Percentiles rank a stretch among this genome's conserved stretches.
Conservation (phyloP, 2,329 filamentous ascomycete genomes). For the Monilinia fructigena region DNA sequence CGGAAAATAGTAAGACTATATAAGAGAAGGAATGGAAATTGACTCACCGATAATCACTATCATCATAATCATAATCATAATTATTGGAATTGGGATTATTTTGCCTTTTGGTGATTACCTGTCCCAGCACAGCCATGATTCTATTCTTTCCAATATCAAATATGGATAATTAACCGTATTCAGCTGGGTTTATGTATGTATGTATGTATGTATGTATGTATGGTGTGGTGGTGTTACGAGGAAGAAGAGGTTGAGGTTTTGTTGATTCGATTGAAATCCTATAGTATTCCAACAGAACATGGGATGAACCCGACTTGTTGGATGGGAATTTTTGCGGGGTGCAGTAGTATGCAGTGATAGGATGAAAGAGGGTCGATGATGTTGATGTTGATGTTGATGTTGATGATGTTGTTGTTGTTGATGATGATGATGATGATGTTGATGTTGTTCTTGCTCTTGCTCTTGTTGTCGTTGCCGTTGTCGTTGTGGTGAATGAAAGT, state of each 20-base stretch:
- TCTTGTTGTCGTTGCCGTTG: no score
- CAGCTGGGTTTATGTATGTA: neutral
- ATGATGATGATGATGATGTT: no score
- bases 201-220: no score
- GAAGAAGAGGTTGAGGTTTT: neutral
- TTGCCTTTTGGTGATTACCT: constrained; percentile 14
- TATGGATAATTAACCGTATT: neutral
- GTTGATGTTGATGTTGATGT: no score
- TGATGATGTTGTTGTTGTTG: no score
- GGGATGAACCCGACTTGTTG: no score
- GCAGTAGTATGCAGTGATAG: no score
- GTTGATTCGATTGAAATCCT: neutral
- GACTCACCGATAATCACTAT: neutral
- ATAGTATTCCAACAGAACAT: no score
- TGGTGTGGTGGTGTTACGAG: no score
- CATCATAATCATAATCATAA: neutral
- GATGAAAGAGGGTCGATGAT: no score
- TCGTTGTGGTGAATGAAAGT: neutral
- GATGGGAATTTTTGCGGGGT: no score
- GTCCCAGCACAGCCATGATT: constrained; percentile 2
- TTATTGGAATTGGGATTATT: neutral
- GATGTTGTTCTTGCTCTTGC: no score
- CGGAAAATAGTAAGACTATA: neutral
- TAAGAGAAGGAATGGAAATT: neutral
- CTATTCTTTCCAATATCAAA: neutral